Conservation (phyloP, 495 filamentous ascomycete species). For the Annulohypoxylon maeteangense region DNA sequence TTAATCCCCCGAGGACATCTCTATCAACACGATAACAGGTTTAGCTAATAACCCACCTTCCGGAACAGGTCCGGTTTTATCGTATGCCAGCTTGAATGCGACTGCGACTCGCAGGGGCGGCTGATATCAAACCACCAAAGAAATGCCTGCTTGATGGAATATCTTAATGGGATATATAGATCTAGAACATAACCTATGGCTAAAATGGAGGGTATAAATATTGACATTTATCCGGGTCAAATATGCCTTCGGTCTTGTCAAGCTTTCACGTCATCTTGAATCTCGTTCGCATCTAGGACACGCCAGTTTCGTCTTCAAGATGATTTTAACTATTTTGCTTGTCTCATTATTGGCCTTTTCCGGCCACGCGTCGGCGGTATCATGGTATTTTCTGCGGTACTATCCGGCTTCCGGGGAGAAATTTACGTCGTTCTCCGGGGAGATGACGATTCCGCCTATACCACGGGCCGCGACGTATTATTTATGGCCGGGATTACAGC, state of each 20-base stretch:
- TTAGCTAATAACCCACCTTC: conserved; percentile 19
- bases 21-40: neutral
- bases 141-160: conserved; percentile 1
- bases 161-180: neutral
- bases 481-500: conserved; percentile 57
- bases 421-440: conserved; percentile 53
- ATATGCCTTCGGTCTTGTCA: neutral
- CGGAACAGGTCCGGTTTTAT: conserved; percentile 28
- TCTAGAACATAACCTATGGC: conserved; percentile 6
- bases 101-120: neutral
- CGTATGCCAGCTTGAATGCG: neutral
- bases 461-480: conserved; percentile 53
- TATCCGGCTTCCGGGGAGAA: conserved; percentile 47
- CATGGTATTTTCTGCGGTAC: conserved; percentile 54
- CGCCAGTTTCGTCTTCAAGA: neutral
- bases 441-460: conserved; percentile 52
- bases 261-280: neutral
- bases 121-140: neutral
- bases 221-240: conserved; percentile 20
- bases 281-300: neutral
- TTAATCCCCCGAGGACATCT: neutral
- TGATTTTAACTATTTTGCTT: conserved; percentile 29
- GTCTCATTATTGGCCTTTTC: conserved; percentile 39
- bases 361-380: conserved; percentile 38
- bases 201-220: conserved; percentile 11